A percentile compares a stretch with the other conserved stretches of the same genome.
Evolutionary conservation across 805 yeast genomes (phyloP).

Genomic region (Schwanniomyces polymorphus): DNA sequence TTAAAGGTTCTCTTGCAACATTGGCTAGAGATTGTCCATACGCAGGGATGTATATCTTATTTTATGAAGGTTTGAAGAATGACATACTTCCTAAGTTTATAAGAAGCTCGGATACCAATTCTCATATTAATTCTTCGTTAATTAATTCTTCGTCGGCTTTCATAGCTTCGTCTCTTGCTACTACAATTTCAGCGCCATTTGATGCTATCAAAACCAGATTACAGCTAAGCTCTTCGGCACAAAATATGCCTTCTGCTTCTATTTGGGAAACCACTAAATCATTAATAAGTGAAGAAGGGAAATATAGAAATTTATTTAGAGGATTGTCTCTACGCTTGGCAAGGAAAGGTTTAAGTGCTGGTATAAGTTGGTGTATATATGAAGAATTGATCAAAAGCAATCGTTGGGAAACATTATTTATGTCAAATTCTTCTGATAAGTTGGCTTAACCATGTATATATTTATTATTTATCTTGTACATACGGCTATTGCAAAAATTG

Average conservation of each 20-base stretch:
- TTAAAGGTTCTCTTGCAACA: slow-evolving; percentile 86
- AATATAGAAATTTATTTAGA: slow-evolving; percentile 65
- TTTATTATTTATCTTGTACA: not conserved
- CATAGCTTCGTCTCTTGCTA: slow-evolving; percentile 74
- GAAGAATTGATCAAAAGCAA: slow-evolving; percentile 70
- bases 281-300: slow-evolving; percentile 44
- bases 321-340: slow-evolving; percentile 80
- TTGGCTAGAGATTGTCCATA: slow-evolving; percentile 91
- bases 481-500: too few relatives aligned
- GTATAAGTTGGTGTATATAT: slow-evolving; percentile 95
- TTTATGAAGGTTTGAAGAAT: slow-evolving; percentile 76
- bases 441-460: not conserved
- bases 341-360: slow-evolving; percentile 88
- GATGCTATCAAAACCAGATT: slow-evolving; percentile 91
- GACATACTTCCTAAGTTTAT: slow-evolving; percentile 44
- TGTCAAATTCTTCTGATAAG: slow-evolving; percentile 3
- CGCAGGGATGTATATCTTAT: slow-evolving; percentile 87
- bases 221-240: slow-evolving; percentile 54
- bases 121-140: slow-evolving; percentile 44
- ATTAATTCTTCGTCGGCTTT: slow-evolving; percentile 79
- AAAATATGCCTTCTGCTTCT: slow-evolving; percentile 29
- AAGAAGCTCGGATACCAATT: slow-evolving; percentile 4
- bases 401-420: slow-evolving; percentile 3
- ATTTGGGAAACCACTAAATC: slow-evolving; percentile 43
- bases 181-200: slow-evolving; percentile 89